Conservation (phyloP, 176 grass and related monocot species). For the Cenchrus americanus region DNA sequence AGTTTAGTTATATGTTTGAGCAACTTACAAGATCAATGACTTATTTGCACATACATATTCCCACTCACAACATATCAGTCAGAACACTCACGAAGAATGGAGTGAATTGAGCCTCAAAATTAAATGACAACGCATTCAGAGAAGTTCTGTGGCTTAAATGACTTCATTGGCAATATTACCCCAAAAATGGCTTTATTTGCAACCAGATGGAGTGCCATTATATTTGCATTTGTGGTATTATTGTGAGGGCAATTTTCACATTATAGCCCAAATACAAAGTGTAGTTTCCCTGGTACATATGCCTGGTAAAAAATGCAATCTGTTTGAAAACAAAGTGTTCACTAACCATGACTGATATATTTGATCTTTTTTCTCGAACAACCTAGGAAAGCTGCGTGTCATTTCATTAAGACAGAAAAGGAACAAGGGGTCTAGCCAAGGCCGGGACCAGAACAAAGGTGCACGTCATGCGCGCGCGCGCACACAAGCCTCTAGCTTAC, state of each 20-base stretch:
- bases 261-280: not conserved
- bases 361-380: no score
- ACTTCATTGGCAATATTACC: no score
- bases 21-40: not conserved
- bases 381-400: no score
- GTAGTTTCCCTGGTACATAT: not conserved
- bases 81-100: not conserved
- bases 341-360: not conserved
- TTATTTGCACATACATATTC: not conserved
- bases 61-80: not conserved
- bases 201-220: not conserved
- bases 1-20: not conserved
- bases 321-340: conserved; percentile 1
- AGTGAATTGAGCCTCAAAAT: not conserved
- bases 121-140: not conserved
- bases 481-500: no score
- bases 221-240: not conserved
- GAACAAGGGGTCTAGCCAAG: no score
- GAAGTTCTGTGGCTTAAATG: not conserved
- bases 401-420: no score
- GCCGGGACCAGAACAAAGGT: no score
- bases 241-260: not conserved
- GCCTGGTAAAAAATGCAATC: not conserved
- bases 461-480: no score
- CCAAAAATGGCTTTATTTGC: conserved; percentile 1